Evolutionary conservation across 805 yeast genomes (phyloP).

Genomic region (Suhomyces pyralidae): DNA sequence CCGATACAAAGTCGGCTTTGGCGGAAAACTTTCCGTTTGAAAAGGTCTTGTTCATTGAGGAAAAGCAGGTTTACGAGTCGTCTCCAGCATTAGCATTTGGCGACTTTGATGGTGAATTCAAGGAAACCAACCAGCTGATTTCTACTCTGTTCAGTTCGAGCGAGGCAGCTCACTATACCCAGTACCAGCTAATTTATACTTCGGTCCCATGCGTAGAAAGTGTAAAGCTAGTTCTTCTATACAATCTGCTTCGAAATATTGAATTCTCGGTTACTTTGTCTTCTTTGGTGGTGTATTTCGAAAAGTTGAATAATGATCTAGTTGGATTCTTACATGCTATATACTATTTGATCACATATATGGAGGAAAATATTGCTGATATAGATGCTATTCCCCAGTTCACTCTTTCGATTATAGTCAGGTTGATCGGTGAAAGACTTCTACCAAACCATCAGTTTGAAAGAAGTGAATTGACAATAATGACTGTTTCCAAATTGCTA

Average conservation of each 20-base stretch:
- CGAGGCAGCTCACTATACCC: not conserved
- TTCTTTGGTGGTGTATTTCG: not conserved
- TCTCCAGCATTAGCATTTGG: not conserved
- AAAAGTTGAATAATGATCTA: not conserved
- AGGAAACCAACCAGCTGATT: not conserved
- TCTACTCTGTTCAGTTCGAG: not conserved
- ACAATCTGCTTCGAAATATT: not conserved
- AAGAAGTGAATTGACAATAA: constrained; percentile 38
- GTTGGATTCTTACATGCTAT: constrained; percentile 4
- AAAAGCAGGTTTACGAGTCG: not conserved
- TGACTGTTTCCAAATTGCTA: constrained; percentile 31
- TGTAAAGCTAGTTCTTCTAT: not conserved
- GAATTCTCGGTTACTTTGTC: not conserved
- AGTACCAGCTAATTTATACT: not conserved
- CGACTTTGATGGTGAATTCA: constrained; percentile 11
- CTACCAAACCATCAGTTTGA: constrained; percentile 29
- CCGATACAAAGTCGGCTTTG: not conserved
- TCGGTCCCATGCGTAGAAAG: not conserved
- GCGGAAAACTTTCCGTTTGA: constrained; percentile 6
- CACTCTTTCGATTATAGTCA: constrained; percentile 14
- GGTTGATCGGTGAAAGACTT: constrained; percentile 31
- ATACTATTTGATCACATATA: not conserved
- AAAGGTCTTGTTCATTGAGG: not conserved
- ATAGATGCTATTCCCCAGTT: not conserved
- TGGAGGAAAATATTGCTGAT: not conserved